Conservation (phyloP, 2,329 filamentous ascomycete species). For the Colletotrichum sublineola region DNA sequence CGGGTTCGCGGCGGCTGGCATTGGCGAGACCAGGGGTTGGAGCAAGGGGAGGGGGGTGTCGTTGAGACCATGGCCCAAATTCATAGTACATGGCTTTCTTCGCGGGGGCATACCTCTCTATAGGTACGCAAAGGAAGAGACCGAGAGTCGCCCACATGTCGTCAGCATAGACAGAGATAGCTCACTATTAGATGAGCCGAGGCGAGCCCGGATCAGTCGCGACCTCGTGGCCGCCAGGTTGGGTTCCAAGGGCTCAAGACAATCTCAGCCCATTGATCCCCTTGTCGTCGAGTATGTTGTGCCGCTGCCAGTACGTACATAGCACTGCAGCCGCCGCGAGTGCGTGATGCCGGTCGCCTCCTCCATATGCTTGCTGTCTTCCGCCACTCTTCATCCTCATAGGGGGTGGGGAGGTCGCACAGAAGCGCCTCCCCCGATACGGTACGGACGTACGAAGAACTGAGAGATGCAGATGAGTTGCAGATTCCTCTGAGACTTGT, state of each 20-base stretch:
- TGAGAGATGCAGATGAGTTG: slow-evolving; percentile 33
- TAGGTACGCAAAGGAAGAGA: slow-evolving; percentile 7
- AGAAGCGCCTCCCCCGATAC: slow-evolving; percentile 30
- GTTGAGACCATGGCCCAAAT: slow-evolving; percentile 8
- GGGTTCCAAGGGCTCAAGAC: slow-evolving; percentile 26
- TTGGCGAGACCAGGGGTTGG: slow-evolving; percentile 11
- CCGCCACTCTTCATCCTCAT: slow-evolving; percentile 2
- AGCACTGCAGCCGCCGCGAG: not conserved
- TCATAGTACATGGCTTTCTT: not conserved
- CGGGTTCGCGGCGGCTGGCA: slow-evolving; percentile 6
- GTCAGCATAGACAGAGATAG: slow-evolving; percentile 1
- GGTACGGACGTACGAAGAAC: slow-evolving; percentile 40
- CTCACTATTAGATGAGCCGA: not conserved
- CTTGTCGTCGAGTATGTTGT: slow-evolving; percentile 26
- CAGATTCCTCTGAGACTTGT: slow-evolving; percentile 37
- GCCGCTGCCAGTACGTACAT: slow-evolving; percentile 19
- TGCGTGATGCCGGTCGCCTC: not conserved
- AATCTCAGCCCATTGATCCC: slow-evolving; percentile 6
- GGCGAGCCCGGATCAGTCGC: slow-evolving; percentile 9
- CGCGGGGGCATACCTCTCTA: slow-evolving; percentile 4
- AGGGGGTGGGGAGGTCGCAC: not conserved
- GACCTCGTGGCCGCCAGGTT: slow-evolving; percentile 30
- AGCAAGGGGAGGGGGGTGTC: slow-evolving; percentile 2
- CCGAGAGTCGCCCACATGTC: not conserved
- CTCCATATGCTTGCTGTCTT: slow-evolving; percentile 29